phyloP scores from a whole-genome alignment of 371 early-diverging fungal genomes.

The Lichtheimia corymbifera region DNA sequence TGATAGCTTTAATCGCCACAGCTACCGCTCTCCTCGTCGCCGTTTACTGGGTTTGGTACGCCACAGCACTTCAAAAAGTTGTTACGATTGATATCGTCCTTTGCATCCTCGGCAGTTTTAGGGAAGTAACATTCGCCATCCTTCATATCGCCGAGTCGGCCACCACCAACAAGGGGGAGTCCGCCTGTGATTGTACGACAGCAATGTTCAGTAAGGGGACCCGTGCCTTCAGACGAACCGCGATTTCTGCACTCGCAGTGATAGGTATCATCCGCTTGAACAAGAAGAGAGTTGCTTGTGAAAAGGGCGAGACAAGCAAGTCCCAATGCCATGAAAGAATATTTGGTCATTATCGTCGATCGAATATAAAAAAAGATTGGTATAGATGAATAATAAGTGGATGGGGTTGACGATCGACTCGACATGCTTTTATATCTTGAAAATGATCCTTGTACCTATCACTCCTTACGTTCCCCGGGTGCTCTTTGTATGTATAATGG shows the following conservation, averaged over 20 bases:
- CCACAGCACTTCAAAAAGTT: not conserved
- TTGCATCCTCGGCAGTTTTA: not conserved
- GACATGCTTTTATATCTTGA: no score
- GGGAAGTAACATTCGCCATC: not conserved
- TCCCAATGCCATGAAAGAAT: not conserved
- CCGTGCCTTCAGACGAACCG: no score
- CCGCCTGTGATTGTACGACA: no score
- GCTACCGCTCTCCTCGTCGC: not conserved
- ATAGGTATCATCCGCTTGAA: not conserved
- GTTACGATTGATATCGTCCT: not conserved
- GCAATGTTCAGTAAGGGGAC: no score
- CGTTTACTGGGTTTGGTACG: not conserved
- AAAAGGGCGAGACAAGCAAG: not conserved
- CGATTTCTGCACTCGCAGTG: not conserved
- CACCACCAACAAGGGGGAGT: not conserved
- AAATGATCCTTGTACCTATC: no score
- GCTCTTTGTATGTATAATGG: no score
- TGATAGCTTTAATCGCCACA: slow-evolving; percentile 3
- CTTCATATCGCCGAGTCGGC: not conserved
- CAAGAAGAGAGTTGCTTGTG: not conserved
- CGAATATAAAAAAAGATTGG: no score
- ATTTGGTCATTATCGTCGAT: no score
- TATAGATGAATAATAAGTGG: no score
- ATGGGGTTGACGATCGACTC: no score
- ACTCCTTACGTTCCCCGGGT: no score